A percentile compares a stretch with the other conserved stretches of the same genome.
Conservation (phyloP, 768 basidiomycete genomes). For the Lactifluus pinguis region DNA sequence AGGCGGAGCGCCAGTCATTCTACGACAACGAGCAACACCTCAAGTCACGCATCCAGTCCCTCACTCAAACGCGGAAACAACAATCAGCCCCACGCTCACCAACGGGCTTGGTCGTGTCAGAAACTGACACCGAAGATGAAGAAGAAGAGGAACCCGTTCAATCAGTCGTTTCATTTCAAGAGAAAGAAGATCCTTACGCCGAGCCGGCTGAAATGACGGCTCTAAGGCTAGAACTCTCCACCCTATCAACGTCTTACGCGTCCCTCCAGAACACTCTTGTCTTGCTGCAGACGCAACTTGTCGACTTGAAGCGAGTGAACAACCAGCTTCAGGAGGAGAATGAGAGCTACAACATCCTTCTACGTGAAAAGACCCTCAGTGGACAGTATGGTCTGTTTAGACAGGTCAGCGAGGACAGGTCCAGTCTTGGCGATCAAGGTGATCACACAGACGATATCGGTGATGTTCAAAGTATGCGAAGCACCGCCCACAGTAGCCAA, state of each 20-base stretch:
- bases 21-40: conserved; percentile 93
- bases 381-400: conserved; percentile 77
- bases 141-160: conserved; percentile 31
- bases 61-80: conserved; percentile 57
- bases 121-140: conserved; percentile 32
- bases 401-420: conserved; percentile 45
- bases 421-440: conserved; percentile 20
- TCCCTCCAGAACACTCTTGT: conserved; percentile 78
- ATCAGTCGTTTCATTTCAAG: conserved; percentile 30
- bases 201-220: conserved; percentile 87
- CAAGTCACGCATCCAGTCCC: conserved; percentile 80
- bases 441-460: conserved; percentile 18
- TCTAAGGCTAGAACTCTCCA: conserved; percentile 74
- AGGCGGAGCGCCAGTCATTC: conserved; percentile 85
- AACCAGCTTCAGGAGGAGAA: conserved; percentile 89
- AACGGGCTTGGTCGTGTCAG: conserved; percentile 21
- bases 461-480: conserved; percentile 38
- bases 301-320: conserved; percentile 84
- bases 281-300: conserved; percentile 76
- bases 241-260: conserved; percentile 75
- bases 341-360: conserved; percentile 90
- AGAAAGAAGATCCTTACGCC: conserved; percentile 53
- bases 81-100: conserved; percentile 26
- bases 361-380: conserved; percentile 83
- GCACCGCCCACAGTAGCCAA: conserved; percentile 48